These are phyloP conservation scores for Aspergillus pseudoviridinutans DNA, from an alignment of 2,329 filamentous ascomycete genomes.

Conservation along the genomic window DNA sequence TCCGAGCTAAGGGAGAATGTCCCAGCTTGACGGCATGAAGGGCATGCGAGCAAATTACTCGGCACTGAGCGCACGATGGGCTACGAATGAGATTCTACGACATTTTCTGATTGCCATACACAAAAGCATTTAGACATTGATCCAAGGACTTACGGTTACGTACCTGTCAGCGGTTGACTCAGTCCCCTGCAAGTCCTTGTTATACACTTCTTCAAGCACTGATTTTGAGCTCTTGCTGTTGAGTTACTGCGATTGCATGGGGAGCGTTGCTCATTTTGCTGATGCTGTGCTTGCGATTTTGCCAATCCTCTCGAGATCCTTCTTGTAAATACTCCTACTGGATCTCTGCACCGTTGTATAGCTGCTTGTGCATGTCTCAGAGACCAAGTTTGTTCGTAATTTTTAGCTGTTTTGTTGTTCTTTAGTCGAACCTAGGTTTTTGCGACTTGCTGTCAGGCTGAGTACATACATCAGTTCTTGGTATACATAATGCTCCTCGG, in stretches of 20 bases:
- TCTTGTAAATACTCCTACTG: slow-evolving; percentile 15
- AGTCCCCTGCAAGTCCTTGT: slow-evolving; percentile 1
- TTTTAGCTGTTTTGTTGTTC: neutral
- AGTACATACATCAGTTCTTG: neutral
- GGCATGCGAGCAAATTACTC: neutral
- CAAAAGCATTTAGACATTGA: slow-evolving; percentile 1
- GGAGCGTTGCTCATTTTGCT: slow-evolving; percentile 13
- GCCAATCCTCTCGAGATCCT: neutral
- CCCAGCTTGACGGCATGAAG: slow-evolving; percentile 26
- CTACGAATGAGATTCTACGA: neutral
- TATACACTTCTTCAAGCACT: slow-evolving; percentile 8
- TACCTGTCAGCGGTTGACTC: slow-evolving; percentile 1
- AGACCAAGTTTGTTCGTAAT: neutral
- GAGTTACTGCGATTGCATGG: slow-evolving; percentile 11
- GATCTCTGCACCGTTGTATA: neutral
- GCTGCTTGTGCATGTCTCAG: neutral
- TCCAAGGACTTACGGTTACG: neutral
- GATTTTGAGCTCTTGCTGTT: neutral
- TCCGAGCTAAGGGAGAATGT: slow-evolving; percentile 55
- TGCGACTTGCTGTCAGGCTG: neutral
- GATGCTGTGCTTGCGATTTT: neutral
- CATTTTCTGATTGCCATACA: neutral
- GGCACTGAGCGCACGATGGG: neutral
- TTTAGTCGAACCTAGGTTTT: neutral
- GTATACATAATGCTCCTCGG: neutral